These are phyloP conservation scores for Flaveria sonorensis DNA, from an alignment of 129 eudicot genomes.

Conservation along the genomic window DNA sequence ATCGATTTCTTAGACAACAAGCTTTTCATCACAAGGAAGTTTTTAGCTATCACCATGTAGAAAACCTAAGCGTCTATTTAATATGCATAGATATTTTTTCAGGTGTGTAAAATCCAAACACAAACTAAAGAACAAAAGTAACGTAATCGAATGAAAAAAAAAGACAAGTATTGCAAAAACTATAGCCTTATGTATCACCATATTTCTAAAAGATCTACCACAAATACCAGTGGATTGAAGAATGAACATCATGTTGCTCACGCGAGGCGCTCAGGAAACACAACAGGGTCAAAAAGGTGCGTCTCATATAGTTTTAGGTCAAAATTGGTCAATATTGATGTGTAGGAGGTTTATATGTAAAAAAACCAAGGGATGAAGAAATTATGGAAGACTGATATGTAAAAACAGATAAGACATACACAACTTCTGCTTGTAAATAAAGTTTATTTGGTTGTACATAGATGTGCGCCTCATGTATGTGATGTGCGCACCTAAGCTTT, in stretches of 20 bases:
- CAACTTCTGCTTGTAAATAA: too few relatives aligned
- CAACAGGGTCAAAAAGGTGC: too few relatives aligned
- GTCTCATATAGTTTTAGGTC: too few relatives aligned
- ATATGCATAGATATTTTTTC: neutral
- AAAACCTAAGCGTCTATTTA: neutral
- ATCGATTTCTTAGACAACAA: neutral
- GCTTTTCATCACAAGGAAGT: neutral
- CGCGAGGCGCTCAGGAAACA: too few relatives aligned
- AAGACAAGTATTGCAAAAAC: neutral
- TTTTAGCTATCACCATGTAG: neutral
- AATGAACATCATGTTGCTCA: neutral
- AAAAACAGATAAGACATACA: too few relatives aligned
- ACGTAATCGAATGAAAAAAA: neutral
- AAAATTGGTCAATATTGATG: too few relatives aligned
- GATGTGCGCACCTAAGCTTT: too few relatives aligned
- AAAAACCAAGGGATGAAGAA: too few relatives aligned
- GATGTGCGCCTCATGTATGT: too few relatives aligned
- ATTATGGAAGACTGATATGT: too few relatives aligned
- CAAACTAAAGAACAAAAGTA: neutral
- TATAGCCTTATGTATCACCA: slow-evolving; percentile 2
- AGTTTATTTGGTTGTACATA: too few relatives aligned
- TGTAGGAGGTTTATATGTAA: too few relatives aligned
- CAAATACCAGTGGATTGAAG: slow-evolving; percentile 6
- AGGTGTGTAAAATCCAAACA: slow-evolving; percentile 3
- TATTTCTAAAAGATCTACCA: neutral